phyloP scores from a whole-genome alignment of 306 rosid species.

The Ziziphus jujuba region DNA sequence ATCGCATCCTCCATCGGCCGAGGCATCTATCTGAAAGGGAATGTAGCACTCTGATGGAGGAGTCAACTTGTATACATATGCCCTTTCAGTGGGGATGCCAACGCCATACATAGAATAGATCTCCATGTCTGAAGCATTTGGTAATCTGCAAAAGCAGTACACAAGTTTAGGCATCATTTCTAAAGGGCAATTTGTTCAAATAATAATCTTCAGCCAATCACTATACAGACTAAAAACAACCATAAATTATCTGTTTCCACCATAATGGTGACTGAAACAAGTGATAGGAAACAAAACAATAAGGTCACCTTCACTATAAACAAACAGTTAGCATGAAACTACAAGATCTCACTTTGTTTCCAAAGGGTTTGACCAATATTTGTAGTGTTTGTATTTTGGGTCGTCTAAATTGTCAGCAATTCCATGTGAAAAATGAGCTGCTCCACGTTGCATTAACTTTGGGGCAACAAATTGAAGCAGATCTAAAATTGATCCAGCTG shows the following conservation, averaged over 20 bases:
- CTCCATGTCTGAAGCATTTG: slow-evolving; percentile 83
- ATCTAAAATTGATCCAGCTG: slow-evolving; percentile 62
- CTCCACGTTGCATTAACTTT: slow-evolving; percentile 81
- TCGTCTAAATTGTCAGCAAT: slow-evolving; percentile 78
- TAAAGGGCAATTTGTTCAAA: slow-evolving; percentile 15
- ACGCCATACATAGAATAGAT: slow-evolving; percentile 86
- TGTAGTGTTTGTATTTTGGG: slow-evolving; percentile 66
- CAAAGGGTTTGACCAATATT: slow-evolving; percentile 81
- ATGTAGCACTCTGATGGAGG: slow-evolving; percentile 63
- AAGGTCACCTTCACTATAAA: background rate
- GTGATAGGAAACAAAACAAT: background rate
- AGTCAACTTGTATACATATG: slow-evolving; percentile 67
- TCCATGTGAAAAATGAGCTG: slow-evolving; percentile 71
- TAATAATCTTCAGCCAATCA: background rate
- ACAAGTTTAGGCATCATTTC: slow-evolving; percentile 21
- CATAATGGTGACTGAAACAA: background rate
- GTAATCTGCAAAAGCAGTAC: slow-evolving; percentile 59
- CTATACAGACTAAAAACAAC: background rate
- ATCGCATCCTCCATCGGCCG: slow-evolving; percentile 59
- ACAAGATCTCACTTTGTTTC: slow-evolving; percentile 66
- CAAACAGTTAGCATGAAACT: background rate
- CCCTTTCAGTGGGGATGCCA: slow-evolving; percentile 85
- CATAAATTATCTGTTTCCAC: background rate
- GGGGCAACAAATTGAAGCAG: slow-evolving; percentile 74
- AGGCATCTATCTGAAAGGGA: slow-evolving; percentile 81